Conservation (phyloP, 768 basidiomycete genomes). For the Antrodiella citrinella region DNA sequence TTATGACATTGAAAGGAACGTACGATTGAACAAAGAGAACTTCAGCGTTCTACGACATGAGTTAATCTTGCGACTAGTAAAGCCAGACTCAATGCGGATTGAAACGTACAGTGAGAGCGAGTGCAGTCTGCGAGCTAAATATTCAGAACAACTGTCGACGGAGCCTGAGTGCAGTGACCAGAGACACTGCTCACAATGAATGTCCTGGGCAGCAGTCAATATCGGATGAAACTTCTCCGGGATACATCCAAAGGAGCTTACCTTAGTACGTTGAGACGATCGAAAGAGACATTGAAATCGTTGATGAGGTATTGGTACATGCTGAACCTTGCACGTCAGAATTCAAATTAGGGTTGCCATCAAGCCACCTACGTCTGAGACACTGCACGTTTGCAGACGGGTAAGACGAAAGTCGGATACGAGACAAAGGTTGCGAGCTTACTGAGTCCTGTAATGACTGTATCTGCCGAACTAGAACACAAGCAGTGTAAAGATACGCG, state of each 20-base stretch:
- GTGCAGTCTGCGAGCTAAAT: neutral
- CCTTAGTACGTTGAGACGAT: conserved; percentile 5
- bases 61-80: no score
- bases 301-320: conserved; percentile 18
- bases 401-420: no score
- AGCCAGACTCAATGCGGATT: neutral
- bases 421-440: no score
- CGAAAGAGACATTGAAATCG: conserved; percentile 13
- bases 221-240: no score
- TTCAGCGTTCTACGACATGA: neutral
- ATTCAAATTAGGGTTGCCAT: neutral
- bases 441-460: conserved; percentile 15
- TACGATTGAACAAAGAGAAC: neutral
- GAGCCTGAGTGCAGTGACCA: no score
- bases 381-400: neutral
- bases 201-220: no score
- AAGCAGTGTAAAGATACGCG: no score
- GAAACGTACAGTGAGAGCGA: neutral
- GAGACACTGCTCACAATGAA: no score
- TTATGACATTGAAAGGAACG: no score
- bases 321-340: conserved; percentile 1
- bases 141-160: neutral
- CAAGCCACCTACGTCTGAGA: neutral
- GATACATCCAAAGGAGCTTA: neutral
- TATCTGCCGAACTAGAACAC: conserved; percentile 15